phyloP scores from a whole-genome alignment of 1,139 yeast species.

The Hansenula sp. region DNA sequence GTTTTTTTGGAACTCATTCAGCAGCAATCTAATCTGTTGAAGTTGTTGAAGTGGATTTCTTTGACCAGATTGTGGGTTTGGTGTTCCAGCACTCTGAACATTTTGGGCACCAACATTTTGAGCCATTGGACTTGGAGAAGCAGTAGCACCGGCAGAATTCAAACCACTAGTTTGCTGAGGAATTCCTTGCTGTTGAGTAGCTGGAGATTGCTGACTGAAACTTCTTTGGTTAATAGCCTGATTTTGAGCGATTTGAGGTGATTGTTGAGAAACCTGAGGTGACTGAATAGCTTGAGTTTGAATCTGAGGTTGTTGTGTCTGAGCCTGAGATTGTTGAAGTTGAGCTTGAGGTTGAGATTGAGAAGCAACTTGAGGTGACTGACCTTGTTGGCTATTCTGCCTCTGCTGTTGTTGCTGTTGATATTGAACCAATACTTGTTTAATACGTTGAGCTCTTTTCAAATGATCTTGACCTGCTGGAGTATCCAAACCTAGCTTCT shows the following conservation, averaged over 20 bases:
- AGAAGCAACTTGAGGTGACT: conserved; percentile 7
- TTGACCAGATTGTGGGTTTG: conserved; percentile 6
- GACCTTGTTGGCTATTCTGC: conserved; percentile 4
- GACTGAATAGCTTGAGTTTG: not conserved
- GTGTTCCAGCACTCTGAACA: conserved; percentile 1
- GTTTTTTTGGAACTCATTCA: conserved; percentile 42
- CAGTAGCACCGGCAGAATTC: conserved; percentile 7
- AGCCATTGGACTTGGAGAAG: conserved; percentile 18
- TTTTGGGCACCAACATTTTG: conserved; percentile 2
- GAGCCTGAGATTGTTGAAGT: conserved; percentile 7
- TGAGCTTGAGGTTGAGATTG: conserved; percentile 19
- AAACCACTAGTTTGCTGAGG: conserved; percentile 5
- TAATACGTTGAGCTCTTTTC: conserved; percentile 62
- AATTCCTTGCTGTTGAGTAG: conserved; percentile 1
- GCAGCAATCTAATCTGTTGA: conserved; percentile 26
- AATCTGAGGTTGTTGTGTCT: conserved; percentile 4
- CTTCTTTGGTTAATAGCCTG: conserved; percentile 6
- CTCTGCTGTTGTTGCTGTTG: conserved; percentile 18
- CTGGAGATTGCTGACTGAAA: conserved; percentile 3
- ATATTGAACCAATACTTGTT: conserved; percentile 20
- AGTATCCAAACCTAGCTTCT: conserved; percentile 49
- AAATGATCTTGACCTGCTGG: conserved; percentile 68
- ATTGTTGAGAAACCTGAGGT: conserved; percentile 13
- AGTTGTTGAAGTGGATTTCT: conserved; percentile 24
- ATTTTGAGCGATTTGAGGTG: conserved; percentile 10